Evolutionary conservation across 306 rosid genomes (phyloP), one percentile per base, ranked within the genome.

Genomic region (Dalbergia cochinchinensis): DNA sequence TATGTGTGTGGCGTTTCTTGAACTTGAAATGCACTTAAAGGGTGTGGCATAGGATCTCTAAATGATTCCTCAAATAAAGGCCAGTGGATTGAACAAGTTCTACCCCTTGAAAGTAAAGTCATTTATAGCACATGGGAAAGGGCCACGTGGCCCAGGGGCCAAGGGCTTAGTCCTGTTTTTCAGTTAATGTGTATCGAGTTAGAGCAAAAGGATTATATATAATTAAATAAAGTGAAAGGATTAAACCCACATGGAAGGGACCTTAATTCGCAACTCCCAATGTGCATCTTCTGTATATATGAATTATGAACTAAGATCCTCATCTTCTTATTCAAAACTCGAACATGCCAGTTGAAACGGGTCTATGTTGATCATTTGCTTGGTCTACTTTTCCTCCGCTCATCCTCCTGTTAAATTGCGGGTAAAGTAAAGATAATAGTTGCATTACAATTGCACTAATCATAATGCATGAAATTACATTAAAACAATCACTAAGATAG

Each of bases 21-120:
- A 73, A 33, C 89, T 85, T 85, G 82, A 83, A 82, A 59, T 65
- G 70, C 81, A 87, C 93, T 81, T 82, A 83, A 85, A 82, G 89
- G 79, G 51, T 4, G 34, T n/a, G 34, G 60, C 82, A 82, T 83
- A 71, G 91, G 89, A 87, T 87, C 87, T 82, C 70, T 87, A 65
- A 83, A 76, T 22, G 54, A 89, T 47, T 71, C 85, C 83, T 82
- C 34, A 37, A 83, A 78, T 65, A 62, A 85, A 76, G 82, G 90
- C 79, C 73, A 76, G 79, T 76, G 78, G 73, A 68, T 68, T 74
- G 74, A 84, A 70, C 59, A 78, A 89, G 71, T 65, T 68, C 4
- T 73, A 55, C 80, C 77, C 63, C 57, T 85, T 47, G 65, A 81
- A 81, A 86, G 81, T 78, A 58, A 85, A 85, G 90, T 87, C 80